Base-by-base conservation (phyloP, 73 alveolate genomes). In the Diophrys appendiculata region DNA sequence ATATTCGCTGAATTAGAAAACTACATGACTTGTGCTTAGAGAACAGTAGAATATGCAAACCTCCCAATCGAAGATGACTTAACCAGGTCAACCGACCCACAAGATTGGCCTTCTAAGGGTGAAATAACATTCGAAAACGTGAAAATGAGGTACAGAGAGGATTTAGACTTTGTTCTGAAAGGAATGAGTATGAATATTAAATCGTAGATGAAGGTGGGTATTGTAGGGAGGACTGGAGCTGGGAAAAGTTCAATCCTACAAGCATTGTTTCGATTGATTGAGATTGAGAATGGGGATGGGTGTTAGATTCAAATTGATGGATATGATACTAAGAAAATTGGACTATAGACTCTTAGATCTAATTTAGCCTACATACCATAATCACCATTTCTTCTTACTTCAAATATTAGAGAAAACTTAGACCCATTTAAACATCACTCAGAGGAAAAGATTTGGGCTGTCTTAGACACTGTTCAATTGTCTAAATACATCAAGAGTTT, bases 171-270 rank as follows among this genome's bases (percentile, higher is more conserved):
- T 3, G 95, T 91, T 29, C 87, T 95, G 26, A 93, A 78, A 72
- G 90, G 93, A 24, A 64, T 92, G 32, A 73, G 75, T 68, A 87
- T 93, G 69, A 76, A 74, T 25, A 81, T 95, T 29, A 77, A 87
- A 65, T 84, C 89, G 18, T 86, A 87, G 22, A 92, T 87, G 80
- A 93, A 91, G 85, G 68, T 70, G 18, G 99, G 99, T 29, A 76
- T 95, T 3, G 98, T 95, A 0, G 99, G 99, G 28, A 84, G 96
- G 79, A 93, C 99, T 1, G 99, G 99, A 25, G 91, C 98, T 29
- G 99, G 99, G 2, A 95, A 95, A 83, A 90, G 95, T 35, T 91
- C 99, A 23, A 77, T 95, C 54, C 76, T 93, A 67, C 85, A 91
- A 72, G 88, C 97, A 23, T 56, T 95, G 76, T 95, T 97, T 81